These are phyloP conservation scores for Ogataea polymorpha DNA, from an alignment of 805 yeast genomes.

Conservation along the genomic window DNA sequence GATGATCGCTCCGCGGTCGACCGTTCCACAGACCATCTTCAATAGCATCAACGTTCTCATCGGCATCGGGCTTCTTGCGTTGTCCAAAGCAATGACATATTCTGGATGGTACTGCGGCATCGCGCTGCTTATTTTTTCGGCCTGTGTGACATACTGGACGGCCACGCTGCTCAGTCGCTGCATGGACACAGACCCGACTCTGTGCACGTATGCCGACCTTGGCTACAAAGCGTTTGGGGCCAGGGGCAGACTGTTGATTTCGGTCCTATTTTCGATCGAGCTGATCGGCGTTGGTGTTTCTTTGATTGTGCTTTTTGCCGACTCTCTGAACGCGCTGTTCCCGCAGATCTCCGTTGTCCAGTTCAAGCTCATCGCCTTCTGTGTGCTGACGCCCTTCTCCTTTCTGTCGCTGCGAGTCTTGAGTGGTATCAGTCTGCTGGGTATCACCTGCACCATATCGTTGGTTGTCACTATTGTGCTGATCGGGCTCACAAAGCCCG, in stretches of 20 bases:
- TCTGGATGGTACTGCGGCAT: slow-evolving; percentile 69
- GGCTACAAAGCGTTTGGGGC: slow-evolving; percentile 85
- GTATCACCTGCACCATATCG: slow-evolving; percentile 52
- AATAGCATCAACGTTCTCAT: slow-evolving; percentile 64
- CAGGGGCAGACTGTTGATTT: slow-evolving; percentile 68
- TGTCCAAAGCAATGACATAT: slow-evolving; percentile 61
- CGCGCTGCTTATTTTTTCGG: slow-evolving; percentile 56
- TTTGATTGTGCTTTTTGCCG: slow-evolving; percentile 77
- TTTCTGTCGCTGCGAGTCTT: slow-evolving; percentile 55
- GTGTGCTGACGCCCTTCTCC: slow-evolving; percentile 76
- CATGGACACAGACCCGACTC: slow-evolving; percentile 74
- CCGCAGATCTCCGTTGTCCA: slow-evolving; percentile 49
- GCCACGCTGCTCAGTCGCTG: slow-evolving; percentile 72
- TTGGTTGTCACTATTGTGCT: slow-evolving; percentile 43
- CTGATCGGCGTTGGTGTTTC: slow-evolving; percentile 80
- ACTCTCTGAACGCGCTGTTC: slow-evolving; percentile 69
- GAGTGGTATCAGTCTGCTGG: slow-evolving; percentile 52
- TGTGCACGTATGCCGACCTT: slow-evolving; percentile 85
- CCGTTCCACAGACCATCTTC: slow-evolving; percentile 67
- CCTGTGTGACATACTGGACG: slow-evolving; percentile 68
- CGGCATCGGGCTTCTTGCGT: slow-evolving; percentile 65
- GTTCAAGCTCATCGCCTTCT: slow-evolving; percentile 66
- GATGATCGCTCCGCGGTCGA: slow-evolving; percentile 76
- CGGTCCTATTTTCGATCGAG: slow-evolving; percentile 72
- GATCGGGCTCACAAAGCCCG: slow-evolving; percentile 43